Conservation (phyloP, 176 grass and related monocot species). For the Bolboschoenus planiculmis region DNA sequence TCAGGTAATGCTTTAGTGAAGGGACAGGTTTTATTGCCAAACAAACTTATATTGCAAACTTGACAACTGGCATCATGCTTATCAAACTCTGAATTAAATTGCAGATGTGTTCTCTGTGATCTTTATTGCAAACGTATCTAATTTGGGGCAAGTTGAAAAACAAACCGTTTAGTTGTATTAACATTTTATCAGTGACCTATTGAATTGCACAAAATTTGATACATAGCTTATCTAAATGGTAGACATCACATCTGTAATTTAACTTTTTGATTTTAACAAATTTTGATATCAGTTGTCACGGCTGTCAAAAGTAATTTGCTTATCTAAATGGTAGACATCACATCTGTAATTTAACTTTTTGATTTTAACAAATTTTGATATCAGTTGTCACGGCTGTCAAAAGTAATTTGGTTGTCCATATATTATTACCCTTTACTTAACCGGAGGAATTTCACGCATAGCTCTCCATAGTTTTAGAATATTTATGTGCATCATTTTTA, state of each 20-base stretch:
- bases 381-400: neutral
- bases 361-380: neutral
- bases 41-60: neutral
- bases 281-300: neutral
- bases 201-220: neutral
- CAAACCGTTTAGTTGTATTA: neutral
- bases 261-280: neutral
- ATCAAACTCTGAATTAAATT: neutral
- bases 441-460: neutral
- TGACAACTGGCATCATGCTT: neutral
- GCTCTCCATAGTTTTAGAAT: neutral
- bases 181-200: neutral
- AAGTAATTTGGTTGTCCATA: neutral
- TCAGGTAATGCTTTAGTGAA: conserved; percentile 38
- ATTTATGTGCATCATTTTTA: neutral
- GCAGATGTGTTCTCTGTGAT: neutral
- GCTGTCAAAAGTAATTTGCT: neutral
- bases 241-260: neutral
- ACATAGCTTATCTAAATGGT: neutral
- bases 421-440: neutral
- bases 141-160: neutral
- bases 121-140: neutral
- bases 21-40: neutral
- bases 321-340: neutral
- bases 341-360: neutral